phyloP scores from a whole-genome alignment of 2,329 filamentous ascomycete species.

The Paecilomyces niveus region DNA sequence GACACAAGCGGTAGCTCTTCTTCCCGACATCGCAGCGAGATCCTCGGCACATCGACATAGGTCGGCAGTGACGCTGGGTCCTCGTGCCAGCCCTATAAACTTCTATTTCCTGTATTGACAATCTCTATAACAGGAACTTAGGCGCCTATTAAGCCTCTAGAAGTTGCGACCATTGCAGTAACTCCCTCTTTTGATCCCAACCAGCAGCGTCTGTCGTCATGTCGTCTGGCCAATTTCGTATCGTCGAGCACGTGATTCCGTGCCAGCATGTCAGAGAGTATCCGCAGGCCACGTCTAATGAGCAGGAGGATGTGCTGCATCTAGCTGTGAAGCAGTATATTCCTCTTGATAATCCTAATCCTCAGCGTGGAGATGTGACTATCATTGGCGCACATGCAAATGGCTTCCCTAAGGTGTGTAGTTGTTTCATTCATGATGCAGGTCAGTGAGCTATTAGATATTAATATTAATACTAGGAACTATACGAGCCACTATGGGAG shows the following conservation, averaged over 20 bases:
- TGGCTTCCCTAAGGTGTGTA: slow-evolving; percentile 74
- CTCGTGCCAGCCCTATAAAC: not conserved
- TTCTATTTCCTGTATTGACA: not conserved
- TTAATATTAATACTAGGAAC: slow-evolving; percentile 51
- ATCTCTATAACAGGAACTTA: not conserved
- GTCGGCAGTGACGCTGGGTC: slow-evolving; percentile 18
- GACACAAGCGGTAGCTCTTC: not conserved
- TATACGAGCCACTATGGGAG: slow-evolving; percentile 90
- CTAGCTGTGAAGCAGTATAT: slow-evolving; percentile 84
- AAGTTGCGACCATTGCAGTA: not conserved
- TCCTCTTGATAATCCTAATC: slow-evolving; percentile 61
- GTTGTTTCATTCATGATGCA: not conserved
- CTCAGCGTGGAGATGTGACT: slow-evolving; percentile 70
- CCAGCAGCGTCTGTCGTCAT: slow-evolving; percentile 13
- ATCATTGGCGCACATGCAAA: slow-evolving; percentile 85
- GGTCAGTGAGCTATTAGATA: not conserved
- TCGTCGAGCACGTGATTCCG: slow-evolving; percentile 67
- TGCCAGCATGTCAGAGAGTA: slow-evolving; percentile 79
- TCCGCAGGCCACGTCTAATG: slow-evolving; percentile 60
- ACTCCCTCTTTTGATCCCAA: not conserved
- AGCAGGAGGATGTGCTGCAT: slow-evolving; percentile 66
- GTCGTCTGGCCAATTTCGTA: slow-evolving; percentile 42
- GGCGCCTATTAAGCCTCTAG: not conserved
- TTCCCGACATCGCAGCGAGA: not conserved
- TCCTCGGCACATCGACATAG: slow-evolving; percentile 2